Base-by-base conservation (phyloP, 2,329 filamentous ascomycete species). In the Fusarium subtropicale region DNA sequence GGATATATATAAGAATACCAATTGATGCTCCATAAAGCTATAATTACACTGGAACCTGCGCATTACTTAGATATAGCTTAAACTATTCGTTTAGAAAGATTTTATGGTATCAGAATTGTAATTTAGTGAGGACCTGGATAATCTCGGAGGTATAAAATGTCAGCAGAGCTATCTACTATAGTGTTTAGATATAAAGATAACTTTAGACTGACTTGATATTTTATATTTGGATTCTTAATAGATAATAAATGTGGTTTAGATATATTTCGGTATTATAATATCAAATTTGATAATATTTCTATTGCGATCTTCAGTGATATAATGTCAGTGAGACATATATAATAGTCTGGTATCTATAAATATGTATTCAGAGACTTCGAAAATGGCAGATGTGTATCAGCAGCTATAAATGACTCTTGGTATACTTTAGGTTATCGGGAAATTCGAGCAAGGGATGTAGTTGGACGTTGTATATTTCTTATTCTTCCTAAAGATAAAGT, bases 391-490 rank as follows among this genome's bases (percentile, higher is more conserved):
- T 1, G 3, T 16, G 8, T 10, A 42, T 16, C 20, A 10, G 39
- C 7, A 24, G n/a, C 20, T 16, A 5, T 24, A 24, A 15, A 24
- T 16, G 8, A 24, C 13, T 9, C 4, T 24, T 24, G 22, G 24
- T 15, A 24, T 4, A 8, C 3, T 41, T 15, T 13, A 16, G 9
- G 2, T 7, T 41, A 8, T 7, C 15, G 1, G 10, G 4, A 0
- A 16, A 8, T 16, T 9, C 13, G 13, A 41, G 13, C 6, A 41
- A 9, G 20, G 13, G n/a, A 38, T 24, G 13, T 16, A 16, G 8
- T 41, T 5, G 13, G 13, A 24, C 13, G 7, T 16, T 34, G 15
- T 15, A 34, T 15, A 34, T 10, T 24, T 16, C 10, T 41, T 2
- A 16, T 41, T 22, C 13, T 24, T 20, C 6, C 10, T 4, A 11